Base-by-base conservation (phyloP, 2,329 filamentous ascomycete species). In the Dendryphion nanum region DNA sequence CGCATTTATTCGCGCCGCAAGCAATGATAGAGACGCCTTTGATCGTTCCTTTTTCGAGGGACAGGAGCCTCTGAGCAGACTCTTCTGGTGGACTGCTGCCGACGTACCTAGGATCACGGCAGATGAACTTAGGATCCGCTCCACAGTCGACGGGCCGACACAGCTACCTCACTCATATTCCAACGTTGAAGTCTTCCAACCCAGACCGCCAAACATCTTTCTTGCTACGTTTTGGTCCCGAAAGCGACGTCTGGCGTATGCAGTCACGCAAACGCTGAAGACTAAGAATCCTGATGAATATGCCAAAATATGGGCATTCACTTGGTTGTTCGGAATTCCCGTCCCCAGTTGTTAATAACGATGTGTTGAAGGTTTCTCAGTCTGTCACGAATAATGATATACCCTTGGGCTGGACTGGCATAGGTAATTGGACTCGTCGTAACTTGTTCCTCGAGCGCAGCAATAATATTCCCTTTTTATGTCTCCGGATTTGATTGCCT, bases 71-170 rank as follows among this genome's bases (percentile, higher is more conserved):
- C 47, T 56, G 35, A 56, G 50, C 31, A 44, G 45, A 20, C 36
- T 63, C 6, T 62, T 63, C 28, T 64, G 61, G 60, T 42, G 35
- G 35, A 33, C 44, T 4, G 17, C 46, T 18, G 29, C 36, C 3
- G 37, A 48, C 6, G 24, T 40, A 4, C 21, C 15, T 6, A 33
- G 24, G 3, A 37, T 56, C 32, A 51, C 31, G 18, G 47, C 48
- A 10, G 35, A 30, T 3, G 31, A 46, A 18, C 29, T 55, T 4
- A 39, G 31, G 17, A 28, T 28, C n/a, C 31, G 41, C 8, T 51
- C 52, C 3, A 12, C 40, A 4, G 18, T 35, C 5, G 23, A 26
- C 8, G n/a, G 23, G 8, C 23, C 23, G 23, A n/a, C 8, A 8
- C 23, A n/a, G 8, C 23, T n/a, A n/a, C n/a, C 23, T 8, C 8